Evolutionary conservation across 345 rosid genomes (phyloP), one percentile per base, ranked within the genome.

Genomic region (Eucalyptus polybractea): DNA sequence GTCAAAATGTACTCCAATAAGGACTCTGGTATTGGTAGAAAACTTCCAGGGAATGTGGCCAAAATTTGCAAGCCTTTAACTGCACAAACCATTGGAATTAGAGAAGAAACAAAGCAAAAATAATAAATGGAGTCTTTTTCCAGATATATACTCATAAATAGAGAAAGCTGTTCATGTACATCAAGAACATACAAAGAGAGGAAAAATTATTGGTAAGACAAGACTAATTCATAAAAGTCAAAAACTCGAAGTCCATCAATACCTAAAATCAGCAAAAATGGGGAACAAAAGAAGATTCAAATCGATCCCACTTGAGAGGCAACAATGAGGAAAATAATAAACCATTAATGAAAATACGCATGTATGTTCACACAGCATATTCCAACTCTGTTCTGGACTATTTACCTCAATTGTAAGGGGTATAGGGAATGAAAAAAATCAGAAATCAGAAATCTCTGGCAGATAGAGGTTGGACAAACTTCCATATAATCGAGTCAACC

Each of bases 31-130:
- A 96, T 87, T 67, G 94, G 91, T 72, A 91, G 91, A 90, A 89
- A 92, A 89, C 91, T 93, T 69, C 95, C 98, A 87, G 93, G 88
- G 88, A 94, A 93, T 90, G 93, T 94, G 89, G 95, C 94, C 93
- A 97, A 92, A 88, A 91, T 93, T 94, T 94, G 94, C 94, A 97
- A 92, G 67, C 99, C 99, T 92, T 94, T 97, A 89, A 96, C 99
- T 97, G 95, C 92, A 93, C 69, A 89, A 90, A 89, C 83, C 86
- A 81, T 81, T 86, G 80, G 86, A 72, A 62, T 58, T 42, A 87
- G 91, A 67, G 88, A 81, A 47, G 67, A 25, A 76, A 54, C 31
- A 42, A 56, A 76, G 85, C 24, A 1, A 76, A 40, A 40, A 40
- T 76, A 76, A 40, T 76, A 37, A 21, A 21, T 11, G 8, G 47